Percentiles rank a stretch among this genome's conserved stretches.
Conservation (phyloP, 331 rosid genomes). For the Ulmus americana region DNA sequence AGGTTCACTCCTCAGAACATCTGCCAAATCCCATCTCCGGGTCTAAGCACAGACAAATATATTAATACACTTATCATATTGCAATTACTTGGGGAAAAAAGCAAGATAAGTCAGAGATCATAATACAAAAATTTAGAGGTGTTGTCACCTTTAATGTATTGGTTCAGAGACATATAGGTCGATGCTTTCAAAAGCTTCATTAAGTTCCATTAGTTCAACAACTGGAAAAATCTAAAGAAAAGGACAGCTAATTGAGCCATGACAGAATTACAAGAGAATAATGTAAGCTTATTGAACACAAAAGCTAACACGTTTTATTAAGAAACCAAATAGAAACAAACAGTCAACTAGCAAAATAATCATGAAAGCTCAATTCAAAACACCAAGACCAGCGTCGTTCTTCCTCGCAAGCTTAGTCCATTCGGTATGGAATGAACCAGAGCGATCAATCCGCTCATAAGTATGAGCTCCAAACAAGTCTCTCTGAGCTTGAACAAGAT, state of each 20-base stretch:
- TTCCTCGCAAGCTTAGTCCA: conserved; percentile 82
- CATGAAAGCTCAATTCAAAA: conserved; percentile 40
- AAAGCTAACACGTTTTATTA: conserved; percentile 49
- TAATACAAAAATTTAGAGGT: too few species aligned
- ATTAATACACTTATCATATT: too few species aligned
- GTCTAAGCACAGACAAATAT: too few species aligned
- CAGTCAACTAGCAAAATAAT: conserved; percentile 30
- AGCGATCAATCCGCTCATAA: conserved; percentile 74
- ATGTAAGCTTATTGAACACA: conserved; percentile 18
- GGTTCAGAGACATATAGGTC: too few species aligned
- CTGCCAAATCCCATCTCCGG: too few species aligned
- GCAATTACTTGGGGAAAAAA: too few species aligned
- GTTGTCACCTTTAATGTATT: too few species aligned
- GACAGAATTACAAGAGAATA: not conserved
- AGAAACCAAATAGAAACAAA: conserved; percentile 17
- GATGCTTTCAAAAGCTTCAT: too few species aligned
- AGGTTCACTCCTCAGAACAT: too few species aligned
- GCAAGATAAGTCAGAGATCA: too few species aligned
- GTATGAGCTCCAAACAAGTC: conserved; percentile 94
- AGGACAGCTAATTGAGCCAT: not conserved
- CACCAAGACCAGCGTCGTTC: conserved; percentile 46
- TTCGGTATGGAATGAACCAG: conserved; percentile 70
- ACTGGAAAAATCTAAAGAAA: not conserved
- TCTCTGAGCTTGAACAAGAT: conserved; percentile 93
- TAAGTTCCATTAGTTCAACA: not conserved